Percentiles rank a stretch among this genome's conserved stretches.
These are phyloP conservation scores for Blumeria graminis DNA, from an alignment of 2,329 filamentous ascomycete genomes.

Conservation along the genomic window DNA sequence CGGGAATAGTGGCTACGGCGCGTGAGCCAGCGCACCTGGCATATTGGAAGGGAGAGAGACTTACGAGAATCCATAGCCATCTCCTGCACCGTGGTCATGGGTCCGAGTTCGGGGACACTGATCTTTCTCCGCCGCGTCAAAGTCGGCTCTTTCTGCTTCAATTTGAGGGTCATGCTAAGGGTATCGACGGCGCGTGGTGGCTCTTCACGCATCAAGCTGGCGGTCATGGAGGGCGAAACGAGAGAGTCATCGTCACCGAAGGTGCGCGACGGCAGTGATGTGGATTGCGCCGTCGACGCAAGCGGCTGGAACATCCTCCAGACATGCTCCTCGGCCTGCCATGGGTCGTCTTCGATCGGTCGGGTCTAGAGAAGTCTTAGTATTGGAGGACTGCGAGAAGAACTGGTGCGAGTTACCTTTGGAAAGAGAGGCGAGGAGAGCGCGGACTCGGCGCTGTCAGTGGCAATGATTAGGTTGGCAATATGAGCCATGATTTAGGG, in stretches of 20 bases:
- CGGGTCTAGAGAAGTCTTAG: background rate
- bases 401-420: background rate
- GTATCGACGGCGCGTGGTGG: conserved; percentile 16
- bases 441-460: conserved; percentile 16
- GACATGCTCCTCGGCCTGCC: conserved; percentile 21
- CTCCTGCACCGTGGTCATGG: conserved; percentile 46
- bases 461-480: conserved; percentile 28
- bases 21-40: conserved; percentile 2
- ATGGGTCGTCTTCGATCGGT: conserved; percentile 10
- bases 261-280: conserved; percentile 24
- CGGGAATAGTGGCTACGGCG: conserved; percentile 37
- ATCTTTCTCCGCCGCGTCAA: conserved; percentile 34
- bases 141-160: conserved; percentile 32
- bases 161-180: conserved; percentile 20
- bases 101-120: conserved; percentile 38
- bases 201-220: conserved; percentile 2
- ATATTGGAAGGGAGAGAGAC: conserved; percentile 11
- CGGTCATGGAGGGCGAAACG: background rate
- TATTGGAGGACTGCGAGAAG: background rate
- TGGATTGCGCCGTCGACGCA: conserved; percentile 14
- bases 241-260: conserved; percentile 16
- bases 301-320: conserved; percentile 36
- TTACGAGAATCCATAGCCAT: conserved; percentile 45
- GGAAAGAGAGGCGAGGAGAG: conserved; percentile 15
- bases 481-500: conserved; percentile 32